Percentiles rank a stretch among this genome's conserved stretches.
These are phyloP conservation scores for Pseudogymnoascus sp. DNA, from an alignment of 2,329 filamentous ascomycete species.

Conservation along the genomic window DNA sequence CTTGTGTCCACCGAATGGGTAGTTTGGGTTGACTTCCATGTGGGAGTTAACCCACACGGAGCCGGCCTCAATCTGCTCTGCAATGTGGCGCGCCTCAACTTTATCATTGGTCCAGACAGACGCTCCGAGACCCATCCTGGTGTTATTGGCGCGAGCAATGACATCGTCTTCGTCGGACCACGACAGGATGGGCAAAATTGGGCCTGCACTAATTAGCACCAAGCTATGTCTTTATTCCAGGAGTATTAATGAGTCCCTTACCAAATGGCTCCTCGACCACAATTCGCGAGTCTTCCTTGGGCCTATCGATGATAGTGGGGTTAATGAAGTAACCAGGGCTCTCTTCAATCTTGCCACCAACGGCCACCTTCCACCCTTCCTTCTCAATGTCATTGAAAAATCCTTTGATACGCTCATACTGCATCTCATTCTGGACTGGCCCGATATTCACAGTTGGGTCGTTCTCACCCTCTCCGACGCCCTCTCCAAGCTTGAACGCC, in stretches of 20 bases:
- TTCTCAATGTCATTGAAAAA: constrained; percentile 48
- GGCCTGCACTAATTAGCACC: constrained; percentile 35
- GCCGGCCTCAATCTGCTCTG: constrained; percentile 47
- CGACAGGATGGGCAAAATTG: constrained; percentile 54
- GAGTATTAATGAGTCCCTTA: background rate
- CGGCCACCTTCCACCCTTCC: constrained; percentile 43
- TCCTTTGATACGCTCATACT: constrained; percentile 51
- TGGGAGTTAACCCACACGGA: constrained; percentile 55
- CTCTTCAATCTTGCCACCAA: constrained; percentile 27
- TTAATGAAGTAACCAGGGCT: constrained; percentile 45
- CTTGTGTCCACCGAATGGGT: constrained; percentile 30
- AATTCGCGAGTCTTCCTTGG: constrained; percentile 46
- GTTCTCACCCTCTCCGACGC: constrained; percentile 34
- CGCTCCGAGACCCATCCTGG: constrained; percentile 46
- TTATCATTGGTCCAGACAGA: constrained; percentile 53
- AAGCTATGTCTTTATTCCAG: background rate
- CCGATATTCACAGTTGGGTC: constrained; percentile 35
- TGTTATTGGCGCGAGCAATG: constrained; percentile 47
- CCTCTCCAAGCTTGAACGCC: constrained; percentile 40
- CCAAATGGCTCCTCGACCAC: constrained; percentile 54
- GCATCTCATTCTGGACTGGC: constrained; percentile 56
- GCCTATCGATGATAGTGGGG: constrained; percentile 51
- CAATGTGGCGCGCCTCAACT: constrained; percentile 44
- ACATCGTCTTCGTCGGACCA: constrained; percentile 57
- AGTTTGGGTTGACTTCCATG: constrained; percentile 39